A percentile compares a stretch with the other conserved stretches of the same genome.
These are phyloP conservation scores for Xeromyces bisporus DNA, from an alignment of 495 filamentous ascomycete genomes.

Conservation along the genomic window DNA sequence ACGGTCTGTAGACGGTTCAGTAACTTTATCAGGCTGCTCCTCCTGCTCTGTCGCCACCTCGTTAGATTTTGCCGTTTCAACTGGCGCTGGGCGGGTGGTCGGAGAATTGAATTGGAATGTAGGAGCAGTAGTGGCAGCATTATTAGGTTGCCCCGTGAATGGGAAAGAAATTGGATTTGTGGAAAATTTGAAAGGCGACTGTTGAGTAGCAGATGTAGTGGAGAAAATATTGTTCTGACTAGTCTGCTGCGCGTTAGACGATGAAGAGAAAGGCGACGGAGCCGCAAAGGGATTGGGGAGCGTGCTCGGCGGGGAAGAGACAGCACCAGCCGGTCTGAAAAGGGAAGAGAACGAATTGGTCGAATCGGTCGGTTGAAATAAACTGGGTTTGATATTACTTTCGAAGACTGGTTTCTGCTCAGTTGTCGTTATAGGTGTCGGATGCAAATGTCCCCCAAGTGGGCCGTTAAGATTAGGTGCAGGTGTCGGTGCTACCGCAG, in stretches of 20 bases:
- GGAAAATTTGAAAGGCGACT: conserved; percentile 1
- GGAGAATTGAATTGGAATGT: conserved; percentile 2
- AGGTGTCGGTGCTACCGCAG: conserved; percentile 1
- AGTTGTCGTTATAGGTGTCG: conserved; percentile 1
- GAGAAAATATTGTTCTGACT: conserved; percentile 1
- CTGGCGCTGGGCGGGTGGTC: background rate
- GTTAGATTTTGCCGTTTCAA: conserved; percentile 1
- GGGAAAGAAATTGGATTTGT: background rate
- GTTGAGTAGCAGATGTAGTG: background rate
- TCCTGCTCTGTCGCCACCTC: too few species aligned
- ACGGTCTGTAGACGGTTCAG: conserved; percentile 5
- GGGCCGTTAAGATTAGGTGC: conserved; percentile 1
- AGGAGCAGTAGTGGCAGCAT: background rate
- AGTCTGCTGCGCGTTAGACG: conserved; percentile 4
- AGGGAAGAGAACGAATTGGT: conserved; percentile 10
- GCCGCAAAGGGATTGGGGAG: conserved; percentile 1
- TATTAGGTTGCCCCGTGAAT: conserved; percentile 1
- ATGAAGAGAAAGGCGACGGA: conserved; percentile 7
- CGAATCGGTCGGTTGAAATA: conserved; percentile 2
- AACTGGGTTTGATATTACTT: background rate
- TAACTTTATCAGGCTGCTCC: conserved; percentile 1
- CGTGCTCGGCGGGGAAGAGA: background rate
- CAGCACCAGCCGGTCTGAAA: conserved; percentile 3
- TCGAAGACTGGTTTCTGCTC: background rate
- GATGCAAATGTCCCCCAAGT: conserved; percentile 6